Evolutionary conservation across 768 basidiomycete species (phyloP).

Genomic region (Suillus bovinus): DNA sequence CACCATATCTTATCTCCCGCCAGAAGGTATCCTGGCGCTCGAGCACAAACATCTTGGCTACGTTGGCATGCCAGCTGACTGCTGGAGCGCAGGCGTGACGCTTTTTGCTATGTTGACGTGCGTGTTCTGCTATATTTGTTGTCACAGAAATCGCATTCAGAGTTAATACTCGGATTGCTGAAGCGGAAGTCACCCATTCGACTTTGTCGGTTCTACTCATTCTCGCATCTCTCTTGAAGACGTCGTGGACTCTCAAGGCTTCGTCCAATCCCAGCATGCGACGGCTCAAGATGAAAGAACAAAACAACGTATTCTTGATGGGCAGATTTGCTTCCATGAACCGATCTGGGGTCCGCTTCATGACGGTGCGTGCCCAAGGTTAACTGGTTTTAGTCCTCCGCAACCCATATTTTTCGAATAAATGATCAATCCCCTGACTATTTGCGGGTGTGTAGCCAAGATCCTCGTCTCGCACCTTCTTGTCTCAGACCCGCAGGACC

Average conservation of each 20-base stretch:
- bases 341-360: slow-evolving; percentile 55
- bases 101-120: slow-evolving; percentile 85
- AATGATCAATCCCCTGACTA: background rate
- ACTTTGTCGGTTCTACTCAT: slow-evolving; percentile 64
- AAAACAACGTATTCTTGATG: slow-evolving; percentile 69
- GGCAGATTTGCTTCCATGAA: slow-evolving; percentile 55
- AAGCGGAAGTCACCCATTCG: slow-evolving; percentile 80
- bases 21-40: slow-evolving; percentile 79
- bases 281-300: slow-evolving; percentile 55
- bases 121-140: slow-evolving; percentile 29
- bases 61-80: slow-evolving; percentile 83
- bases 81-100: slow-evolving; percentile 85
- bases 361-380: slow-evolving; percentile 48
- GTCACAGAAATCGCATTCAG: background rate
- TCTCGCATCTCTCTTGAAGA: slow-evolving; percentile 29
- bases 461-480: slow-evolving; percentile 62
- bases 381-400: background rate
- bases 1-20: slow-evolving; percentile 84
- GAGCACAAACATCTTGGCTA: slow-evolving; percentile 75
- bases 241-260: slow-evolving; percentile 30
- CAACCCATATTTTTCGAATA: background rate
- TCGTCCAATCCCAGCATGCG: slow-evolving; percentile 31
- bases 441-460: slow-evolving; percentile 45
- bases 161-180: slow-evolving; percentile 6
- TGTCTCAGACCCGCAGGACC: slow-evolving; percentile 51